phyloP scores from a whole-genome alignment of 1,284 basidiomycete genomes.

The Ceratobasidium theobromae region DNA sequence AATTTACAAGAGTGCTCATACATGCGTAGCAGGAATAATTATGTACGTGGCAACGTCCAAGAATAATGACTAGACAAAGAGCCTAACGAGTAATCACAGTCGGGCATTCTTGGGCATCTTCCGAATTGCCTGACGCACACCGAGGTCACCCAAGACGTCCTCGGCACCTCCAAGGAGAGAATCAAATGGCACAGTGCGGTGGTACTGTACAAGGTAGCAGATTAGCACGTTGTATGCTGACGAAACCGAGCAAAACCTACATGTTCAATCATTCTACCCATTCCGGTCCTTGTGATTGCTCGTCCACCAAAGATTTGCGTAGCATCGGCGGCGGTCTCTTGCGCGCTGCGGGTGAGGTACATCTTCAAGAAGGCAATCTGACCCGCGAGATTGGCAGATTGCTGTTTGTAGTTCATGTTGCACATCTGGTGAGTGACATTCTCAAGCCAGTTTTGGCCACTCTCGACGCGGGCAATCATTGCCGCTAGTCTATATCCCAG shows the following conservation, averaged over 20 bases:
- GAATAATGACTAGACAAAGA: not conserved
- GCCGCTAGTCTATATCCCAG: constrained; percentile 47
- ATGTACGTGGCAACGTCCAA: not conserved
- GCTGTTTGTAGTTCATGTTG: constrained; percentile 55
- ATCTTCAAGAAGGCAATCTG: constrained; percentile 80
- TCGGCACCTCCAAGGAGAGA: constrained; percentile 70
- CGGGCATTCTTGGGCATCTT: constrained; percentile 53
- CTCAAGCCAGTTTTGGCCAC: constrained; percentile 58
- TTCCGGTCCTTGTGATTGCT: constrained; percentile 71
- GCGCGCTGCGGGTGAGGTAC: constrained; percentile 63
- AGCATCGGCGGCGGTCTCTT: constrained; percentile 75
- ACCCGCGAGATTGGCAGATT: constrained; percentile 49
- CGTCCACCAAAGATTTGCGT: constrained; percentile 81
- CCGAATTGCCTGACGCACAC: constrained; percentile 67
- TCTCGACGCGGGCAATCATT: constrained; percentile 57
- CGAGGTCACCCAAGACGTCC: constrained; percentile 68
- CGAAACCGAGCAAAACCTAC: constrained; percentile 44
- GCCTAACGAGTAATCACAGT: constrained; percentile 27
- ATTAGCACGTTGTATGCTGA: constrained; percentile 6
- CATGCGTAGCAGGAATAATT: constrained; percentile 8
- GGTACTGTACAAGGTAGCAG: constrained; percentile 50
- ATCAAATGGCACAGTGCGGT: constrained; percentile 66
- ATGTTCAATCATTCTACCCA: constrained; percentile 72
- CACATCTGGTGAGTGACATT: constrained; percentile 57
- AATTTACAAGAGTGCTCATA: constrained; percentile 17